Base-by-base conservation (phyloP, 1,284 basidiomycete genomes). In the Tilletia indica region DNA sequence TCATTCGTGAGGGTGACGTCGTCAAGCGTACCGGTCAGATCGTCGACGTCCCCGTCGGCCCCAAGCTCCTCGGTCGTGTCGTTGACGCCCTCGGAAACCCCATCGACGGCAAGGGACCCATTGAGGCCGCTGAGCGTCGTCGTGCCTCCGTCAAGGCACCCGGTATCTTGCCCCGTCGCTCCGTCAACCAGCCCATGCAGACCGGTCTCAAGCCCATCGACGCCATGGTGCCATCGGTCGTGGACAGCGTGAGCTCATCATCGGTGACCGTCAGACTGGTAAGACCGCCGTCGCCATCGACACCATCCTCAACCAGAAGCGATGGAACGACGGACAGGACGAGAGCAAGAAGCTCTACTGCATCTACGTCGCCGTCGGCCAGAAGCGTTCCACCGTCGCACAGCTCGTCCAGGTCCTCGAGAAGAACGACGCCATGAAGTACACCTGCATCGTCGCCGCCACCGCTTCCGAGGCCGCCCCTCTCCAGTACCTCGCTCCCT, bases 171-270 rank as follows among this genome's bases (percentile, higher is more conserved):
- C 96, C 96, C 83, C 94, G 95, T 90, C 93, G 93, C 86, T 98
- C 96, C 85, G 96, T 99, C 89, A 94, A 96, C 90, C 92, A 99
- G 90, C 95, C 96, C 84, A 99, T 99, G 96, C 94, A 97, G 92
- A 99, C 96, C 78, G 96, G 96, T 89, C 91, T 99, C 86, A 99
- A 99, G 89, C 94, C 96, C 85, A 97, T 99, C 87, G 96, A 99
- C 87, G 94, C 96, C 86, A 97, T 98, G 93, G 96, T 99, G 81
- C 96, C 85, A 98, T 99, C 86, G 96, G 96, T 86, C 96, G 96
- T 92, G 96, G 96, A 80, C 96, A 99, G 89, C 95, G 96, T 93
- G 96, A 99, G 88, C 89, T 99, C 75, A 98, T 98, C 87, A 99
- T 99, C 84, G 96, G 96, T 91, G 96, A 99, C 86, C 94, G 96